Percentiles rank a stretch among this genome's conserved stretches.
These are phyloP conservation scores for Penicillium nordicum DNA, from an alignment of 2,329 filamentous ascomycete species.

Conservation along the genomic window DNA sequence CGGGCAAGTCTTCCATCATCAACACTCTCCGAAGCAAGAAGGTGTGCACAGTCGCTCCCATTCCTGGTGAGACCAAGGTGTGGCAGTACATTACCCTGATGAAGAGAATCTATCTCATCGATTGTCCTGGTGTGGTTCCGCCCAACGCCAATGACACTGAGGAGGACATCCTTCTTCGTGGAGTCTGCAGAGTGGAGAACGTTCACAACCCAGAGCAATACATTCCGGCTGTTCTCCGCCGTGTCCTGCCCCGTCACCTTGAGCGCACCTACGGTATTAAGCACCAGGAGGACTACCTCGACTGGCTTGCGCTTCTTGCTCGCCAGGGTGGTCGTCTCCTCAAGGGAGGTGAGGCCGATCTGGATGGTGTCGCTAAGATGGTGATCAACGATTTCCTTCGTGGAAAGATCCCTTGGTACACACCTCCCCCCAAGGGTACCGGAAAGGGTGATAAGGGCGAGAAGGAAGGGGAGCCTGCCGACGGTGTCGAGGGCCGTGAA, in stretches of 20 bases:
- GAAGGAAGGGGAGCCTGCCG: constrained; percentile 43
- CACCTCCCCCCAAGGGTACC: constrained; percentile 64
- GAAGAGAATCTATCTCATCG: constrained; percentile 92
- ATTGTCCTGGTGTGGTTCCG: constrained; percentile 94
- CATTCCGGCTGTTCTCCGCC: constrained; percentile 74
- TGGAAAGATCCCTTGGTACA: constrained; percentile 96
- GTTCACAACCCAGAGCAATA: constrained; percentile 97
- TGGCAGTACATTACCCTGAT: constrained; percentile 98
- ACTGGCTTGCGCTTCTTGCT: constrained; percentile 83
- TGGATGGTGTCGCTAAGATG: constrained; percentile 95
- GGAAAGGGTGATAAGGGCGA: constrained; percentile 49
- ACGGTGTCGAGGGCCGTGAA: constrained; percentile 64
- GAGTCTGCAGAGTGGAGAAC: constrained; percentile 91
- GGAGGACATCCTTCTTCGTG: constrained; percentile 82
- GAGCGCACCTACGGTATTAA: constrained; percentile 89
- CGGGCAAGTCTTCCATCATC: constrained; percentile 94
- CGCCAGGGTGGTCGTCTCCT: constrained; percentile 82
- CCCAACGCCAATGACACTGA: constrained; percentile 80
- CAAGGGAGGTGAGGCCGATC: constrained; percentile 88
- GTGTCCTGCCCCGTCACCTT: constrained; percentile 81
- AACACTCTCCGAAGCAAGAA: constrained; percentile 94
- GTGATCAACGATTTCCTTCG: constrained; percentile 93
- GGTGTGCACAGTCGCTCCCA: constrained; percentile 88
- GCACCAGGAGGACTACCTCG: constrained; percentile 70
- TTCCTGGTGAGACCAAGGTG: constrained; percentile 94